Evolutionary conservation across 805 yeast species (phyloP).

Genomic region (Kodamaea hsintzibuensis): DNA sequence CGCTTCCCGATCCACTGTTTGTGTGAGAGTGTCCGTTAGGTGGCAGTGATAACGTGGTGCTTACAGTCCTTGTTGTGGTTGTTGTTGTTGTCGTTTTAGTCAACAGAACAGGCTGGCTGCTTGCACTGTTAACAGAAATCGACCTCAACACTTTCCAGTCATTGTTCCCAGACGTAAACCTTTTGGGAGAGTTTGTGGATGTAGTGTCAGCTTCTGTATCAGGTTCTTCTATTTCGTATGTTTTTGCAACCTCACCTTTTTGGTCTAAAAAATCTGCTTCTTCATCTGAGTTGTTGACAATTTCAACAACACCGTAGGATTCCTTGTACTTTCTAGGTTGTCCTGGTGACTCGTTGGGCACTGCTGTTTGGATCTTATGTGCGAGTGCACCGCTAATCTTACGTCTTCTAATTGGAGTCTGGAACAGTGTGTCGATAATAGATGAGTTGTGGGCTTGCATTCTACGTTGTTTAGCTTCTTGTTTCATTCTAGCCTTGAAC

Average conservation of each 20-base stretch:
- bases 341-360: constrained; percentile 93
- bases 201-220: constrained; percentile 15
- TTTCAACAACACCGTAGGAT: constrained; percentile 35
- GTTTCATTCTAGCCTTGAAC: constrained; percentile 53
- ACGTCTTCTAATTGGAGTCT: constrained; percentile 72
- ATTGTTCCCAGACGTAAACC: constrained; percentile 19
- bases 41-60: constrained; percentile 38
- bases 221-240: constrained; percentile 12
- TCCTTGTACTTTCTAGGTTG: constrained; percentile 80
- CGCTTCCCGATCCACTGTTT: neutral
- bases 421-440: constrained; percentile 51
- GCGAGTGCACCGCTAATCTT: constrained; percentile 68
- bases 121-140: constrained; percentile 31
- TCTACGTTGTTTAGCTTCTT: constrained; percentile 41
- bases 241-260: constrained; percentile 3
- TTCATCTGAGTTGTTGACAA: constrained; percentile 47
- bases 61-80: constrained; percentile 48
- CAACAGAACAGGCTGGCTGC: constrained; percentile 34
- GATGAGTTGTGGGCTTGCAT: constrained; percentile 29
- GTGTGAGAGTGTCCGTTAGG: constrained; percentile 19
- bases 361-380: constrained; percentile 69
- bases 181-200: constrained; percentile 22
- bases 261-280: constrained; percentile 23
- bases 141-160: constrained; percentile 45
- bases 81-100: constrained; percentile 49